A percentile compares a stretch with the other conserved stretches of the same genome.
Evolutionary conservation across 495 filamentous ascomycete species (phyloP).

Genomic region (Talaromyces nanjingensis): DNA sequence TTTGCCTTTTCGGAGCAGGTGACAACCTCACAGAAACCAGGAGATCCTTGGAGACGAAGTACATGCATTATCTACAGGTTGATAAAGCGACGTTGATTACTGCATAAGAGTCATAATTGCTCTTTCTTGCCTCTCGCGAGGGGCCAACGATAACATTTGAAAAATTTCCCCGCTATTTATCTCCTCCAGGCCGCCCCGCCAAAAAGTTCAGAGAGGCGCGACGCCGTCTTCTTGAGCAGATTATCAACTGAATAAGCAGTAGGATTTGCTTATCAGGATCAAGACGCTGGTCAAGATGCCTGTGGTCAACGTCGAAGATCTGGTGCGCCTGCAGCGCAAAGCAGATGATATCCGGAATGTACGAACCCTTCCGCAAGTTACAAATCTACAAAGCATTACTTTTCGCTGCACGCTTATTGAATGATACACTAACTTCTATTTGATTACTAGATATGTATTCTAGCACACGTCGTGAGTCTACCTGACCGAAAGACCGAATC

Average conservation of each 20-base stretch:
- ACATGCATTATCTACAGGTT: background rate
- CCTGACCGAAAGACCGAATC: background rate
- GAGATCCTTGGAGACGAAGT: background rate
- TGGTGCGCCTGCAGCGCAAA: conserved; percentile 76
- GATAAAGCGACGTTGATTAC: background rate
- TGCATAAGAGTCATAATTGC: conserved; percentile 8
- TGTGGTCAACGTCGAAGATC: conserved; percentile 77
- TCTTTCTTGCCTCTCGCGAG: background rate
- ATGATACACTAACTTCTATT: conserved; percentile 5
- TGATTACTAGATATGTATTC: conserved; percentile 75
- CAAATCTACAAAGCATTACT: conserved; percentile 6
- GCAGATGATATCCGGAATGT: conserved; percentile 87
- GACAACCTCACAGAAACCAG: background rate
- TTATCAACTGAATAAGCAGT: background rate
- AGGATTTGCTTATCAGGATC: background rate
- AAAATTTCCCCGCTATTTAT: conserved; percentile 5
- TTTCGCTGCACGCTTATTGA: background rate
- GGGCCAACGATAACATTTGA: background rate
- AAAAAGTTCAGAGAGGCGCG: background rate
- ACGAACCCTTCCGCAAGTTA: conserved; percentile 31
- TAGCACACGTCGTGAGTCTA: conserved; percentile 83
- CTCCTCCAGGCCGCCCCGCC: background rate
- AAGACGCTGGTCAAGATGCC: conserved; percentile 56
- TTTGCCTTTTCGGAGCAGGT: background rate
- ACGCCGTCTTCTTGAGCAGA: background rate